phyloP scores from a whole-genome alignment of 2,329 filamentous ascomycete species.

The Acephala macrosclerotiorum region DNA sequence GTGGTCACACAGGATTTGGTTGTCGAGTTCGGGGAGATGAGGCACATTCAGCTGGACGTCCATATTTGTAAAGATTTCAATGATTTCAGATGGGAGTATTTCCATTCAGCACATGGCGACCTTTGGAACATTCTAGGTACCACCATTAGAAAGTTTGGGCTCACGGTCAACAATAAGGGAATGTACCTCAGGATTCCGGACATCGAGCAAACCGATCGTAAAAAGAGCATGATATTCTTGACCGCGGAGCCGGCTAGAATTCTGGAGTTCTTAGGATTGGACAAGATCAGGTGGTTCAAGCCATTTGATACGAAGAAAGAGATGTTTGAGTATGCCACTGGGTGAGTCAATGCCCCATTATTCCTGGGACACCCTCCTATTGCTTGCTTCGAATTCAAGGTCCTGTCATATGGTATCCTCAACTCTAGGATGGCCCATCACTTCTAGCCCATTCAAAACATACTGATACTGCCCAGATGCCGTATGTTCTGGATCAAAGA shows the following conservation, averaged over 20 bases:
- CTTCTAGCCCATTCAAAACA: not conserved
- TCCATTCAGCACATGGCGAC: constrained; percentile 77
- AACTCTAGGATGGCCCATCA: not conserved
- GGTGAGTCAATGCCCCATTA: not conserved
- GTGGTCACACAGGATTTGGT: not conserved
- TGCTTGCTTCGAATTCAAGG: not conserved
- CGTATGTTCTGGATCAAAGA: constrained; percentile 61
- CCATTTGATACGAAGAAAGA: constrained; percentile 62
- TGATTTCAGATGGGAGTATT: constrained; percentile 67
- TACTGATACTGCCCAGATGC: constrained; percentile 46
- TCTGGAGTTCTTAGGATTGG: constrained; percentile 69
- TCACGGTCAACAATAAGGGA: constrained; percentile 69
- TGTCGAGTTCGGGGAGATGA: constrained; percentile 24
- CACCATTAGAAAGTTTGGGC: constrained; percentile 68
- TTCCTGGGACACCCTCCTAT: not conserved
- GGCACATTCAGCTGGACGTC: constrained; percentile 74
- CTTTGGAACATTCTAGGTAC: constrained; percentile 70
- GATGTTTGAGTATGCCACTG: constrained; percentile 67
- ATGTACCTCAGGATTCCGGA: constrained; percentile 72
- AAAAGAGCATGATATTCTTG: constrained; percentile 63
- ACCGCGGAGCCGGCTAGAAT: constrained; percentile 62
- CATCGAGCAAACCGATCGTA: constrained; percentile 66
- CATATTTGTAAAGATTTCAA: constrained; percentile 54
- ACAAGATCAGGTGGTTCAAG: constrained; percentile 54
- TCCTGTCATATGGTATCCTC: not conserved